Evolutionary conservation across 257 asterid species (phyloP).

Genomic region (Knoxia roxburghii): DNA sequence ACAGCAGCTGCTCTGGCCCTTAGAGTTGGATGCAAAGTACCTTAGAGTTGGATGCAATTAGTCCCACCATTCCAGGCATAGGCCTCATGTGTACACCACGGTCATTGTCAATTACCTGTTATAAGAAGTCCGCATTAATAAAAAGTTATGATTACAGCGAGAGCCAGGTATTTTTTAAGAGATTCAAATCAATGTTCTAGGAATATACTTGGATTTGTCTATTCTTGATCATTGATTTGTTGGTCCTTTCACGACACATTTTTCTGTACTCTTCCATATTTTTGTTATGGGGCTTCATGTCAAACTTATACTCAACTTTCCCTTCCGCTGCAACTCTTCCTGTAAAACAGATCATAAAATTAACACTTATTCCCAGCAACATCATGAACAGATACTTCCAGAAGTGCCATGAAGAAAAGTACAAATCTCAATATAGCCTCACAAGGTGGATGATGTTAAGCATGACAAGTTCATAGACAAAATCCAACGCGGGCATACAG

Average conservation of each 20-base stretch:
- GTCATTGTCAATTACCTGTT: constrained; percentile 80
- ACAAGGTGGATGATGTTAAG: neutral
- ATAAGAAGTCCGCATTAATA: constrained; percentile 11
- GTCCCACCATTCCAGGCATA: constrained; percentile 83
- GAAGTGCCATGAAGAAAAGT: neutral
- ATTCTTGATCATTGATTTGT: constrained; percentile 76
- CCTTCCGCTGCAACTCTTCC: constrained; percentile 58
- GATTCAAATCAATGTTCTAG: neutral
- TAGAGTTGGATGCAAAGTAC: constrained; percentile 21
- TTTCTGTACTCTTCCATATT: constrained; percentile 57
- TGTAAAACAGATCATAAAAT: constrained; percentile 9
- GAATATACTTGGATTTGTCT: constrained; percentile 74
- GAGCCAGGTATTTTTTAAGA: neutral
- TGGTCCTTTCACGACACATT: constrained; percentile 94
- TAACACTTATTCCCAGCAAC: neutral
- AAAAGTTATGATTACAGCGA: constrained; percentile 8
- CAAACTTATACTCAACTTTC: constrained; percentile 88
- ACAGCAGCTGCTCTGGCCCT: neutral
- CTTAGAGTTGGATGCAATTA: constrained; percentile 67
- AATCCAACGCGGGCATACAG: neutral
- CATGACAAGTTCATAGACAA: neutral
- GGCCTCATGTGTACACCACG: constrained; percentile 94
- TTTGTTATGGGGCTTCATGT: constrained; percentile 68
- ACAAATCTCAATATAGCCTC: neutral
- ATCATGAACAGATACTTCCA: neutral